A percentile compares a stretch with the other conserved stretches of the same genome.
phyloP scores from a whole-genome alignment of 2,329 filamentous ascomycete genomes.

The Shiraia sp. region DNA sequence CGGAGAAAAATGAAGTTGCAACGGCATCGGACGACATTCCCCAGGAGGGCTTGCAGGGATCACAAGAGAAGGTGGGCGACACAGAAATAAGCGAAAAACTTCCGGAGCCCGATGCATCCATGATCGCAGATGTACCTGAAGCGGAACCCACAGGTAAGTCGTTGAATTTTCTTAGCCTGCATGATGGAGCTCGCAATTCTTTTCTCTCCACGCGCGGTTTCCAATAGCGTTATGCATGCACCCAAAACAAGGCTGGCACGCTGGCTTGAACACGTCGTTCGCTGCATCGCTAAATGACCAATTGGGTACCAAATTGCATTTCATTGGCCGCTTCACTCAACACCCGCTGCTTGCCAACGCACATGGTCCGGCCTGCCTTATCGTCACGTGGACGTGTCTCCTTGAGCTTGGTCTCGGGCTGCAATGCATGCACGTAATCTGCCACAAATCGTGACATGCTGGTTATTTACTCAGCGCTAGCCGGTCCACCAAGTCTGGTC shows the following conservation, averaged over 20 bases:
- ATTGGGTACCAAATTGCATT: constrained; percentile 15
- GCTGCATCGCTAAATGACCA: constrained; percentile 12
- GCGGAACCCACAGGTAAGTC: constrained; percentile 23
- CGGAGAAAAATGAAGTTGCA: too few relatives aligned
- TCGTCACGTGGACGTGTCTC: constrained; percentile 30
- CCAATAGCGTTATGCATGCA: constrained; percentile 14
- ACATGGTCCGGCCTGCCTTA: constrained; percentile 24
- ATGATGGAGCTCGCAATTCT: not conserved
- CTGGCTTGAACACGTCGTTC: constrained; percentile 11
- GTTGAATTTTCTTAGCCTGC: constrained; percentile 3
- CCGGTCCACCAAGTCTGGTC: constrained; percentile 10
- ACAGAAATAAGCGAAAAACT: constrained; percentile 1
- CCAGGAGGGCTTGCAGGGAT: not conserved
- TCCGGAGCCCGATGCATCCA: not conserved
- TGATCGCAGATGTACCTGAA: not conserved
- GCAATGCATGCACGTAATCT: constrained; percentile 34
- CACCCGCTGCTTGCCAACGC: constrained; percentile 10
- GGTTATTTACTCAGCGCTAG: constrained; percentile 23
- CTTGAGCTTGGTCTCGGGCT: constrained; percentile 24
- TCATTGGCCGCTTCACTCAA: constrained; percentile 18
- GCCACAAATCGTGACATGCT: constrained; percentile 25
- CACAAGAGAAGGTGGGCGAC: not conserved
- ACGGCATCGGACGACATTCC: too few relatives aligned
- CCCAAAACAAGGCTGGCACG: constrained; percentile 12
- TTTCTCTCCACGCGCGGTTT: constrained; percentile 10